phyloP scores from a whole-genome alignment of 139 green algal species.

The Coelastrella sp. region DNA sequence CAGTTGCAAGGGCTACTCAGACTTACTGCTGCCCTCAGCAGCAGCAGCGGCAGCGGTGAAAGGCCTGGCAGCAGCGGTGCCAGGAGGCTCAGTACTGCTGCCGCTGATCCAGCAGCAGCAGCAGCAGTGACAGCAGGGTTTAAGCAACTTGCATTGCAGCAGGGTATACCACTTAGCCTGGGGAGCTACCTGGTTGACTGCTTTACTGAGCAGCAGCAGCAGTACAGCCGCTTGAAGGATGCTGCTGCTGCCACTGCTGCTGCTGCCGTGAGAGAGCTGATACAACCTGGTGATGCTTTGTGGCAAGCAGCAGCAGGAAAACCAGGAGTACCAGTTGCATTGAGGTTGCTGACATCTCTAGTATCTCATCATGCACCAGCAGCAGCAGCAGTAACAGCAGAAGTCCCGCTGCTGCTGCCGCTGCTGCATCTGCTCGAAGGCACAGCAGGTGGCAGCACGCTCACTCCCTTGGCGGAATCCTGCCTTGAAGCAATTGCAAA shows the following conservation, averaged over 20 bases:
- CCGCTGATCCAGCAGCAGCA: conserved; percentile 7
- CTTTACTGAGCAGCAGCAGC: conserved; percentile 47
- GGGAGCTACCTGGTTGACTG: conserved; percentile 55
- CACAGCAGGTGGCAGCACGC: conserved; percentile 42
- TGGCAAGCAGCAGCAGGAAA: conserved; percentile 53
- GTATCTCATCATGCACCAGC: conserved; percentile 47
- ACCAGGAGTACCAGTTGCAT: conserved; percentile 58
- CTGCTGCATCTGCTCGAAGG: conserved; percentile 74
- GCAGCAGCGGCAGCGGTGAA: conserved; percentile 54
- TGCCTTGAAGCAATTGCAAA: conserved; percentile 62
- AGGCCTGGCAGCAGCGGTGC: not conserved
- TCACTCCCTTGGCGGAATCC: conserved; percentile 64
- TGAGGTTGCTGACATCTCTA: conserved; percentile 62
- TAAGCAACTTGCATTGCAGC: conserved; percentile 59
- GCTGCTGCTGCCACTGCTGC: not conserved
- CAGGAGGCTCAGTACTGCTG: not conserved
- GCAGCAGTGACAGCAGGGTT: conserved; percentile 47
- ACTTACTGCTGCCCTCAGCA: conserved; percentile 44
- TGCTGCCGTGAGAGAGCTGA: not conserved
- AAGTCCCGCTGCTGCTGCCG: conserved; percentile 50
- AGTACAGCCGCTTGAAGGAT: not conserved
- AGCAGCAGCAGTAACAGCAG: conserved; percentile 18
- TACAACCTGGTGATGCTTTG: conserved; percentile 22
- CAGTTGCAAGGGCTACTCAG: conserved; percentile 32
- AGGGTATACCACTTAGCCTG: conserved; percentile 44